phyloP scores from a whole-genome alignment of 2,329 filamentous ascomycete genomes.

The Fonsecaea pedrosoi region DNA sequence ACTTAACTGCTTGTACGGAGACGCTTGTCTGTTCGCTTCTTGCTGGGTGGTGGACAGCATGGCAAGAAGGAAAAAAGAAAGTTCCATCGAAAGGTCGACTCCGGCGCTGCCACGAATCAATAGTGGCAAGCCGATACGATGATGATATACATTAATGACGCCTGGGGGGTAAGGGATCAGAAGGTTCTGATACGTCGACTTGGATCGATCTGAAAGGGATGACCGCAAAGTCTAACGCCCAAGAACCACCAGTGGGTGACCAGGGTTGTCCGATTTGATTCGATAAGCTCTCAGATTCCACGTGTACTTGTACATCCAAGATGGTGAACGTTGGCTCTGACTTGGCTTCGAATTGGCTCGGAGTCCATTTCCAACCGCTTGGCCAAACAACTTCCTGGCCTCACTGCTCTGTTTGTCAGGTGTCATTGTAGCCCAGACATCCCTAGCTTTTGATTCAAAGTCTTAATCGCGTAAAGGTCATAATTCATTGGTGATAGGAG shows the following conservation, averaged over 20 bases:
- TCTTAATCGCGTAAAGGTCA: background rate
- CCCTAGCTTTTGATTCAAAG: background rate
- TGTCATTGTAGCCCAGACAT: constrained; percentile 4
- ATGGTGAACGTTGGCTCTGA: background rate
- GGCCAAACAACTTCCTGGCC: background rate
- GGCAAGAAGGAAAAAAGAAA: constrained; percentile 3
- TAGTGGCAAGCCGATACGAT: constrained; percentile 23
- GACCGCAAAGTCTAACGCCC: constrained; percentile 4
- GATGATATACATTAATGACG: constrained; percentile 15
- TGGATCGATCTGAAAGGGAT: constrained; percentile 15
- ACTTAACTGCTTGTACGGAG: constrained; percentile 7
- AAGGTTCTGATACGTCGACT: constrained; percentile 20
- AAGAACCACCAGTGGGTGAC: too few species aligned
- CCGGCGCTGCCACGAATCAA: constrained; percentile 1
- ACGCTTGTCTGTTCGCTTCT: background rate
- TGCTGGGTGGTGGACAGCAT: background rate
- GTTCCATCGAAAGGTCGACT: background rate
- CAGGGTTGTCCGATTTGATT: constrained; percentile 1
- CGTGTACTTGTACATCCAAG: constrained; percentile 2
- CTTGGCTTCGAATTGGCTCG: background rate
- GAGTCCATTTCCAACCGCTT: background rate
- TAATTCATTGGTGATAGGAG: background rate
- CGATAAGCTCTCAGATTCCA: constrained; percentile 16
- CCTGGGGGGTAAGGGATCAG: constrained; percentile 25
- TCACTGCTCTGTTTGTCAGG: constrained; percentile 2